These are phyloP conservation scores for Lenwebbia sp. DNA, from an alignment of 345 rosid species.

Conservation along the genomic window DNA sequence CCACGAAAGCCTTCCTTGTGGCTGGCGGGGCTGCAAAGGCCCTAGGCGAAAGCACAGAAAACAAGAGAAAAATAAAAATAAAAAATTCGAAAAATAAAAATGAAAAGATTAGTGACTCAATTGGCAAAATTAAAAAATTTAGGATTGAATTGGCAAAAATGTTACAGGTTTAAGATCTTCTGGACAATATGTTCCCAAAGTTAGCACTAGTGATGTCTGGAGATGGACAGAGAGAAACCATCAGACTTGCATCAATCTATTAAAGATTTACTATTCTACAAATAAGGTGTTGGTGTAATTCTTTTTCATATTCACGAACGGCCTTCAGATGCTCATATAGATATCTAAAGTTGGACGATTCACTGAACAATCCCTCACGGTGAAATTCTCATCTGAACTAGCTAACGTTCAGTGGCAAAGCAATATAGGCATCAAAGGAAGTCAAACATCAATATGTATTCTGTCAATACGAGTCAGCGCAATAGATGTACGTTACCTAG, in stretches of 20 bases:
- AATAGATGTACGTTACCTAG: not conserved
- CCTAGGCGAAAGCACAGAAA: no score
- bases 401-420: not conserved
- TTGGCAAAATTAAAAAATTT: no score
- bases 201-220: not conserved
- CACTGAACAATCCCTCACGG: not conserved
- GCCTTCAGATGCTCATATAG: not conserved
- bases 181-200: no score
- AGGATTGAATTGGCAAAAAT: no score
- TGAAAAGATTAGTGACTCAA: no score
- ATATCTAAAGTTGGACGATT: not conserved
- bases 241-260: not conserved
- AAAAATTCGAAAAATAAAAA: no score
- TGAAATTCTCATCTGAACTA: not conserved
- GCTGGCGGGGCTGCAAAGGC: no score
- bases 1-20: no score
- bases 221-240: not conserved
- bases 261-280: not conserved
- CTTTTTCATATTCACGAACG: not conserved
- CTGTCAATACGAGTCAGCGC: not conserved
- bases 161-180: no score
- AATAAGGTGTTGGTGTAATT: not conserved
- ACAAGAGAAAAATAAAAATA: no score
- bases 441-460: not conserved
- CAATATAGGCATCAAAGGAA: not conserved